Base-by-base conservation (phyloP, 2,329 filamentous ascomycete genomes). In the Diplodia mutila region DNA sequence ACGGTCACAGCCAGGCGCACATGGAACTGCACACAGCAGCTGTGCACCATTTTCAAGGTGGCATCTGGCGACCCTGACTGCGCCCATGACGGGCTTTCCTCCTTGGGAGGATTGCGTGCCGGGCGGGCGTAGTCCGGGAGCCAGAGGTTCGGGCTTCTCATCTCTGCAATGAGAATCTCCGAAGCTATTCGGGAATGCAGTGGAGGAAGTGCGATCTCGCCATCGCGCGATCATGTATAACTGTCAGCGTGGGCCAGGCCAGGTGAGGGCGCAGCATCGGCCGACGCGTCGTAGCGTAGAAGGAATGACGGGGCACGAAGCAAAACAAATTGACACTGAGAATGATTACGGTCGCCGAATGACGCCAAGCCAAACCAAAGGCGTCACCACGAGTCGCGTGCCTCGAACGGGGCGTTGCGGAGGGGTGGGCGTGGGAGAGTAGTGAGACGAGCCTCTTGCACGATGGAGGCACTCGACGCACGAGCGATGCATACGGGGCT, bases 241-340 rank as follows among this genome's bases (percentile, higher is more conserved):
- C 42, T 49, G 42, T 51, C 46, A 51, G 27, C 46, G 32, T 21
- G 25, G 18, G 57, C 37, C 18, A 12, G 37, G 21, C 34, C 42
- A 51, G 37, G 59, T 63, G 59, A 63, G 59, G 59, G 59, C 59
- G 59, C 59, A 63, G 59, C 59, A 29, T 11, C 42, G 42, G 42
- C 59, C 42, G 27, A 63, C 6, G 59, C 59, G 57, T 49, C 57
- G 59, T 27, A 63, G 59, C 46, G 42, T 63, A 37, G 59, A 51
- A 51, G 42, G 16, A 42, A 63, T 37, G 42, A 37, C 59, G 39
- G 25, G 18, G 6, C 49, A 46, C 46, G 12, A 63, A 39, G 59
- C 42, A n/a, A 63, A 63, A 51, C 42, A 63, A 63, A 34, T 48
- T 37, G 29, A 25, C 46, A 37, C 14, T 14, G 23, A 21, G 55